Percentiles rank a stretch among this genome's conserved stretches.
Evolutionary conservation across 2,329 filamentous ascomycete species (phyloP).

Genomic region (Pyricularia sp.): DNA sequence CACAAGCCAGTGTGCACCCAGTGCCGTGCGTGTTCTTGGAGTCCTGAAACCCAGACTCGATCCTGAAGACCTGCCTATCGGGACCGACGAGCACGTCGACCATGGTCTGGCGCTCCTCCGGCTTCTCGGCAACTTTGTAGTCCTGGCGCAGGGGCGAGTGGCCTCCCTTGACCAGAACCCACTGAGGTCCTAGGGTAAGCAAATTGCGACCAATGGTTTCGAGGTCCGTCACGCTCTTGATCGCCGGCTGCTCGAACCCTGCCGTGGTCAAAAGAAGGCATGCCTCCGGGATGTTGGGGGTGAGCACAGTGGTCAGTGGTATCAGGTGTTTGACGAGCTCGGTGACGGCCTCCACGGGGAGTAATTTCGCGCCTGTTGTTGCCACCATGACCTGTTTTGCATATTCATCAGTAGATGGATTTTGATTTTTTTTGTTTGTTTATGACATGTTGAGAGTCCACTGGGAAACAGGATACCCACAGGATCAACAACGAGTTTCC

Average conservation of each 20-base stretch:
- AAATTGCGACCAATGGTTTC: slow-evolving; percentile 59
- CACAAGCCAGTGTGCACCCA: slow-evolving; percentile 85
- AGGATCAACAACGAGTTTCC: slow-evolving; percentile 61
- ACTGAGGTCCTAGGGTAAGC: slow-evolving; percentile 60
- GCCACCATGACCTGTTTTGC: slow-evolving; percentile 74
- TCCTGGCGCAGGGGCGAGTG: slow-evolving; percentile 62
- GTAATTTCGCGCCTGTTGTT: slow-evolving; percentile 63
- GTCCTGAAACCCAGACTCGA: slow-evolving; percentile 62
- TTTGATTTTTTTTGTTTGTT: neutral
- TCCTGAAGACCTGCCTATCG: slow-evolving; percentile 42
- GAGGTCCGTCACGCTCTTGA: slow-evolving; percentile 54
- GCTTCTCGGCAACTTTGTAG: slow-evolving; percentile 44
- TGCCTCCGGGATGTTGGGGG: slow-evolving; percentile 72
- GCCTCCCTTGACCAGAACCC: slow-evolving; percentile 83
- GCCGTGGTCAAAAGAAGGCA: slow-evolving; percentile 50
- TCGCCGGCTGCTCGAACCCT: slow-evolving; percentile 25
- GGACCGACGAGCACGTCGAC: slow-evolving; percentile 68
- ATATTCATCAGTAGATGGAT: neutral
- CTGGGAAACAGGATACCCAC: slow-evolving; percentile 32
- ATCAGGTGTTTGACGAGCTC: slow-evolving; percentile 52
- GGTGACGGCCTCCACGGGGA: slow-evolving; percentile 55
- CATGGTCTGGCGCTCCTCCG: slow-evolving; percentile 55
- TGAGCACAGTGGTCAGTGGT: slow-evolving; percentile 58
- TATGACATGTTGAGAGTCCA: neutral
- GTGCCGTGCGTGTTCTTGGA: slow-evolving; percentile 88